Evolutionary conservation across 441 rosid species (phyloP), one percentile per base, ranked within the genome.

Genomic region (Croton setiger): DNA sequence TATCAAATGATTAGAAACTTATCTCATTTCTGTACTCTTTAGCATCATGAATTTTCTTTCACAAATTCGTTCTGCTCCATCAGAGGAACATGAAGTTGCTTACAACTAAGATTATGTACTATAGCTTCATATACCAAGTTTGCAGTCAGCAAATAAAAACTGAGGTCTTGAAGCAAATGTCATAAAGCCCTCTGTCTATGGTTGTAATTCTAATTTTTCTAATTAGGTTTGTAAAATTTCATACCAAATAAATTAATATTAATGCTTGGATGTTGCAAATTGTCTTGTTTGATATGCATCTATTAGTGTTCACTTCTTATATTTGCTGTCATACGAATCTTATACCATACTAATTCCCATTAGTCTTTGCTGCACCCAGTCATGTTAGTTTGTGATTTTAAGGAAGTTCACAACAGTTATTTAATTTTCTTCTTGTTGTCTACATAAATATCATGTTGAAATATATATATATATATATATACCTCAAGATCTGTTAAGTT

Each of bases 401-500:
- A n/a, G 17, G 4, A 15, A 47, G 51, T 5, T 47, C 15, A 17
- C 0, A 47, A 17, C 17, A 11, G 55, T 51, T 51, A 5, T 18
- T 1, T 51, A 51, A n/a, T n/a, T n/a, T 5, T 49, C 54, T 45
- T 49, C 53, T 49, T 17, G 45, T 53, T 35, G 4, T 1, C 33
- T 5, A 18, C 15, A 20, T 5, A 15, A 9, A 23, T 21, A 3
- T 62, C 51, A 21, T 62, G n/a, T 39, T 23, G 31, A 13, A 8
- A 17, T n/a, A n/a, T n/a, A n/a, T n/a, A n/a, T n/a, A n/a, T n/a
- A n/a, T n/a, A n/a, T n/a, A n/a, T n/a, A n/a, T n/a, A n/a, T n/a
- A n/a, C n/a, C n/a, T 21, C 18, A 52, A 12, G n/a, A 65, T 65
- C 35, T 51, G 18, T 36, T 33, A 65, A 65, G 47, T 35, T 65